A percentile compares a stretch with the other conserved stretches of the same genome.
These are phyloP conservation scores for Thymus mandschuricus DNA, from an alignment of 257 asterid species.

Conservation along the genomic window DNA sequence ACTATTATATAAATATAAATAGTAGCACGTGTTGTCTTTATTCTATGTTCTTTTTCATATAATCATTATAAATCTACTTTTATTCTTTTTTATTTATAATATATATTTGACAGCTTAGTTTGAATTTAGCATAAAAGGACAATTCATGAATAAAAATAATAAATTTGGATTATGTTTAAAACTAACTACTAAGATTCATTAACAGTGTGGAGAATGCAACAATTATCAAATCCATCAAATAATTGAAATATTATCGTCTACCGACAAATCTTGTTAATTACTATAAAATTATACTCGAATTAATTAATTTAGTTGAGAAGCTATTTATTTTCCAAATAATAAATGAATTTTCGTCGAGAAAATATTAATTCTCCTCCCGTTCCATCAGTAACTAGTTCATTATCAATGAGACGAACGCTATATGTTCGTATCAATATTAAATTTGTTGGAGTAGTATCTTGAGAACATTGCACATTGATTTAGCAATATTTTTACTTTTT, in stretches of 20 bases:
- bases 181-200: constrained; percentile 17
- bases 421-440: no score
- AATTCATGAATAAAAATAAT: background rate
- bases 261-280: background rate
- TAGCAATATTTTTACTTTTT: no score
- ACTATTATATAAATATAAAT: background rate
- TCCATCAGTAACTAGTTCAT: no score
- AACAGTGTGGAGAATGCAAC: background rate
- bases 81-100: background rate
- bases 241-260: constrained; percentile 19
- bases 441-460: no score
- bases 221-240: constrained; percentile 10
- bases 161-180: background rate
- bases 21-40: background rate
- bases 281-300: background rate
- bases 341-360: no score
- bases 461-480: no score
- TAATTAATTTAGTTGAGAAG: background rate
- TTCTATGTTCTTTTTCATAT: background rate
- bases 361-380: no score
- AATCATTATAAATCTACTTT: background rate
- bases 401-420: no score
- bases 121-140: constrained; percentile 20
- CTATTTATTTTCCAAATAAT: background rate
- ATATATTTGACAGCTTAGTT: constrained; percentile 6